Evolutionary conservation across 441 rosid genomes (phyloP), one percentile per base, ranked within the genome.

Genomic region (Erodium texanum): DNA sequence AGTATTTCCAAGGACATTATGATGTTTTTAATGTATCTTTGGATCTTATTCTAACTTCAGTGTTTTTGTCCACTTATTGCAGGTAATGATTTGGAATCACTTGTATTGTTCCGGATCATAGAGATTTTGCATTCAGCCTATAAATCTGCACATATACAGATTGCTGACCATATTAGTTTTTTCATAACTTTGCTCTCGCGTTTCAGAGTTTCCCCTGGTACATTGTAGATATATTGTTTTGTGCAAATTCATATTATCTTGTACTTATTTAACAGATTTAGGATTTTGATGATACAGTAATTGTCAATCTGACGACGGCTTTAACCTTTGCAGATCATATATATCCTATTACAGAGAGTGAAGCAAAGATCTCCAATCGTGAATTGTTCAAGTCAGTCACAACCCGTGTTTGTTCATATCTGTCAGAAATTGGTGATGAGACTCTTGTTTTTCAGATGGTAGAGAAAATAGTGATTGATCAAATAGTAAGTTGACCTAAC

Each of bases 91-190:
- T 81, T 92, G 79, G 93, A 86, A 70, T 80, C 85, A 11, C 69
- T 59, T 68, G 71, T 86, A 71, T 76, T 86, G 71, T 80, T 79
- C 73, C 84, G 82, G 52, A 82, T 80, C 43, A 72, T 88, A 61
- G 96, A 89, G 71, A 73, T 85, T 82, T 79, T 92, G 81, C 86
- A 89, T 73, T 80, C 82, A 16, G 78, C 94, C 43, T 92, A 78
- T 63, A 78, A 65, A 69, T 86, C 78, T 78, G 94, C 98, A 71
- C 91, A 77, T 73, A 76, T 94, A 74, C 81, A 79, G 79, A 78
- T 87, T 76, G 80, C 84, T 67, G 93, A 94, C 75, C 78, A 86
- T 71, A 67, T 86, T 58, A 88, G 96, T 82, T 87, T 94, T 80
- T 75, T 94, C 67, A 68, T 83, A 75, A 88, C 87, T 70, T 77